Conservation (phyloP, 108 stramenopile species). For the Chaetoceros muelleri region DNA sequence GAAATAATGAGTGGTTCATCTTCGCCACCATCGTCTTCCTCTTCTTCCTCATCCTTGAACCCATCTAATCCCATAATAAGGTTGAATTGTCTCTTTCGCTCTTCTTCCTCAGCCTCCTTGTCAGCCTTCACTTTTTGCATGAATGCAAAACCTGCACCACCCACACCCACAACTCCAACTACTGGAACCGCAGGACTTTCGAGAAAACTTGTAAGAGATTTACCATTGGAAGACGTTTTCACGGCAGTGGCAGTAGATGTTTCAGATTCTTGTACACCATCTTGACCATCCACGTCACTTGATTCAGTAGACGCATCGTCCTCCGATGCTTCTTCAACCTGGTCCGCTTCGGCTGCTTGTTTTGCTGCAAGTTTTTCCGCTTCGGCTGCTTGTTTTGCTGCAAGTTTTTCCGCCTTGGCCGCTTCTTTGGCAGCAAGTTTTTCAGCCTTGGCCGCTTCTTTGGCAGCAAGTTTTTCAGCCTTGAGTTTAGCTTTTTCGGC, state of each 20-base stretch:
- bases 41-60: slow-evolving; percentile 27
- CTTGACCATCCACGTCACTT: slow-evolving; percentile 12
- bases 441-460: slow-evolving; percentile 19
- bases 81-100: slow-evolving; percentile 58
- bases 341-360: slow-evolving; percentile 5
- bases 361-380: slow-evolving; percentile 21
- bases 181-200: slow-evolving; percentile 12
- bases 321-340: slow-evolving; percentile 16
- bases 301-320: slow-evolving; percentile 18
- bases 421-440: slow-evolving; percentile 20
- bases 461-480: slow-evolving; percentile 10
- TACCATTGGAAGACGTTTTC: neutral
- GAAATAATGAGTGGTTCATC: neutral
- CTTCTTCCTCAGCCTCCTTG: slow-evolving; percentile 41
- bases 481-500: slow-evolving; percentile 7
- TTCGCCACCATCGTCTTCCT: slow-evolving; percentile 12
- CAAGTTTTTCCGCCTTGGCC: slow-evolving; percentile 19
- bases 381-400: slow-evolving; percentile 24
- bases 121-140: slow-evolving; percentile 27
- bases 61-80: slow-evolving; percentile 44
- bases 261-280: slow-evolving; percentile 6
- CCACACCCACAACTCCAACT: slow-evolving; percentile 36
- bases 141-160: slow-evolving; percentile 50
- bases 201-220: neutral
- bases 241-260: neutral